Base-by-base conservation (phyloP, 495 filamentous ascomycete genomes). In the Schizothecium vesticola region DNA sequence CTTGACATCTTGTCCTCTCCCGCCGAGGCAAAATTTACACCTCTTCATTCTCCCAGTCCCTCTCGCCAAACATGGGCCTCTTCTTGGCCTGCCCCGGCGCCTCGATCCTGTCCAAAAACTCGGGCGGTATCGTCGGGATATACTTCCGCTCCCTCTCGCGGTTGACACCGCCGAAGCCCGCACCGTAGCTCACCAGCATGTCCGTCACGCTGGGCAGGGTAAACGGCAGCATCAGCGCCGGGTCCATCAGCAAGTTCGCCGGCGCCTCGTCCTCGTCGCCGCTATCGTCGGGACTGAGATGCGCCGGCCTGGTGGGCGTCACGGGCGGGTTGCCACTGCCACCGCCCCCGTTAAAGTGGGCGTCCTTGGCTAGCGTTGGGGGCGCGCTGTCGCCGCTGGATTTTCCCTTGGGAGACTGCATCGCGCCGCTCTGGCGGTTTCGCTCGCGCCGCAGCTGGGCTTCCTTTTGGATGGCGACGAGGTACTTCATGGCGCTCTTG, bases 161-260 rank as follows among this genome's bases (percentile, higher is more conserved):
- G 77, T 99, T 97, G 28, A 94, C 83, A 0, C 95, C 95, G 4
- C 95, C 95, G 70, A 97, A 92, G 13, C 95, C 95, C 28, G 96
- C 94, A 10, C 95, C 95, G 73, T 95, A 99, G 70, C 87, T 93
- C 51, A 99, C 85, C 69, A 97, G 83, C 95, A 99, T 98, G 76
- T 98, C 95, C 19, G 94, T 97, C 67, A 93, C 96, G 6, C 95
- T 97, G 1, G 95, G 95, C 23, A 99, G 83, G 33, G 89, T 89
- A 76, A 99, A 99, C 1, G 96, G 96, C 26, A 99, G 86, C 86
- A 97, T 97, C 55, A 96, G 82, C 12, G 93, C 90, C 21, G 94
- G 92, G 74, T 98, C 93, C 26, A 98, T 80, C 51, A 97, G 86
- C 28, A 97, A 79, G 64, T 89, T 82, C 61, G 92, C 86, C 7